Conservation (phyloP, 2,329 filamentous ascomycete species). For the Phyllosticta citribraziliensis region DNA sequence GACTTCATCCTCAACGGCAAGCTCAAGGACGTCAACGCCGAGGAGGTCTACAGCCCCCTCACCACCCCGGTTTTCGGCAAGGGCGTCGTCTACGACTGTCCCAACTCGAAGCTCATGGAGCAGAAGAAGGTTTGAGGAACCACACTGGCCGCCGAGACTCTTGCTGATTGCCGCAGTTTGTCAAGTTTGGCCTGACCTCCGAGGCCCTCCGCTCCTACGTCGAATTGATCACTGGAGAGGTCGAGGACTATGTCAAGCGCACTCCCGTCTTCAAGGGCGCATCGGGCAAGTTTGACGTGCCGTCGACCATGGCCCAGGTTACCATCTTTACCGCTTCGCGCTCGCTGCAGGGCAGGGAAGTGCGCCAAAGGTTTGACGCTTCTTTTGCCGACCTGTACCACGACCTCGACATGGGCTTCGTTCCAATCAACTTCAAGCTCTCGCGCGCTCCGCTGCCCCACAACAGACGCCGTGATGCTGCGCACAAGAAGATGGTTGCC, state of each 20-base stretch:
- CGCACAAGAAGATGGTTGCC: constrained; percentile 70
- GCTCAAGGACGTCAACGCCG: constrained; percentile 78
- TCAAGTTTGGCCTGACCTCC: constrained; percentile 70
- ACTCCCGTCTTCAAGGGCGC: constrained; percentile 57
- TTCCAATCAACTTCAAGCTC: constrained; percentile 80
- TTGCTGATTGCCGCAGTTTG: constrained; percentile 45
- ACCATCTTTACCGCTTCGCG: constrained; percentile 86
- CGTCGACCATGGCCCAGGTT: constrained; percentile 70
- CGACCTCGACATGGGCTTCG: constrained; percentile 84
- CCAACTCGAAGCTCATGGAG: constrained; percentile 88
- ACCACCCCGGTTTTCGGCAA: constrained; percentile 64
- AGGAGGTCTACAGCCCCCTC: constrained; percentile 79
- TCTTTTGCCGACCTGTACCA: constrained; percentile 76
- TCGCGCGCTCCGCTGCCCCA: constrained; percentile 84
- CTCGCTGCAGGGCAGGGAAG: constrained; percentile 73
- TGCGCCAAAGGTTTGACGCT: constrained; percentile 70
- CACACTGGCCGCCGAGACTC: background rate
- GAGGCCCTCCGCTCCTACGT: constrained; percentile 70
- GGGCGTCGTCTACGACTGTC: constrained; percentile 84
- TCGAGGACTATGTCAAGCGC: constrained; percentile 61
- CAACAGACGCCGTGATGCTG: constrained; percentile 70
- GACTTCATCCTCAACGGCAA: constrained; percentile 90
- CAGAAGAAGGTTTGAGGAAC: constrained; percentile 69
- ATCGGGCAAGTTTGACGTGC: constrained; percentile 61
- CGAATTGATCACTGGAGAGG: constrained; percentile 65